Evolutionary conservation across 2,329 filamentous ascomycete genomes (phyloP).

Genomic region (Bipolaris cookei): DNA sequence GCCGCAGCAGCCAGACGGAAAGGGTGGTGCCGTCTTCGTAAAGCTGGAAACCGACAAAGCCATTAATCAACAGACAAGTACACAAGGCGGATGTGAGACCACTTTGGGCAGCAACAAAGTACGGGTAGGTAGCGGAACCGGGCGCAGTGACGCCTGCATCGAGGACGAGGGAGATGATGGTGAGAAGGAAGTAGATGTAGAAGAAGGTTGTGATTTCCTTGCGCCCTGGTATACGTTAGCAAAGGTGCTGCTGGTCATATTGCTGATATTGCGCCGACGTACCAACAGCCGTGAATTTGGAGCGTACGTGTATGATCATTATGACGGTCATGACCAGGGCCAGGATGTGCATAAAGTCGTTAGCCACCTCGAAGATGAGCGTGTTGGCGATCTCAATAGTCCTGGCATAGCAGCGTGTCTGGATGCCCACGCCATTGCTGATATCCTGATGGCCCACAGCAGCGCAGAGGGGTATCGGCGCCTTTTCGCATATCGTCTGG

Average conservation of each 20-base stretch:
- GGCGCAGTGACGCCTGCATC: conserved; percentile 92
- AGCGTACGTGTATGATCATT: conserved; percentile 96
- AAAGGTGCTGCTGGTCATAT: conserved; percentile 61
- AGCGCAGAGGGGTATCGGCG: conserved; percentile 84
- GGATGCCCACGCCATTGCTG: conserved; percentile 74
- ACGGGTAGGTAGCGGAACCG: conserved; percentile 79
- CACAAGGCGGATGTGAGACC: conserved; percentile 85
- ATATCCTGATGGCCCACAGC: conserved; percentile 78
- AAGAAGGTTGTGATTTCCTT: conserved; percentile 88
- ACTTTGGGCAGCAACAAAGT: conserved; percentile 87
- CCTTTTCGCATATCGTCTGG: conserved; percentile 80
- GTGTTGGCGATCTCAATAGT: conserved; percentile 97
- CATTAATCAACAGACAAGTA: conserved; percentile 91
- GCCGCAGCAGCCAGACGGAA: conserved; percentile 89
- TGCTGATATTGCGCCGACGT: conserved; percentile 48
- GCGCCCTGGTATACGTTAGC: conserved; percentile 57
- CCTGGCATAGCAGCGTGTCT: conserved; percentile 89
- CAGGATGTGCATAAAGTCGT: conserved; percentile 89
- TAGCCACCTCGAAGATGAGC: conserved; percentile 94
- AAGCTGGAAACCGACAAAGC: conserved; percentile 96
- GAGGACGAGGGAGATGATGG: conserved; percentile 84
- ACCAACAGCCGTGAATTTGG: conserved; percentile 98
- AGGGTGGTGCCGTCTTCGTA: conserved; percentile 96
- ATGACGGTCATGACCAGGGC: conserved; percentile 91
- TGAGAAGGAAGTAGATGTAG: conserved; percentile 92